These are phyloP conservation scores for Pyrrhoderma noxium DNA, from an alignment of 1,284 basidiomycete genomes.

Conservation along the genomic window DNA sequence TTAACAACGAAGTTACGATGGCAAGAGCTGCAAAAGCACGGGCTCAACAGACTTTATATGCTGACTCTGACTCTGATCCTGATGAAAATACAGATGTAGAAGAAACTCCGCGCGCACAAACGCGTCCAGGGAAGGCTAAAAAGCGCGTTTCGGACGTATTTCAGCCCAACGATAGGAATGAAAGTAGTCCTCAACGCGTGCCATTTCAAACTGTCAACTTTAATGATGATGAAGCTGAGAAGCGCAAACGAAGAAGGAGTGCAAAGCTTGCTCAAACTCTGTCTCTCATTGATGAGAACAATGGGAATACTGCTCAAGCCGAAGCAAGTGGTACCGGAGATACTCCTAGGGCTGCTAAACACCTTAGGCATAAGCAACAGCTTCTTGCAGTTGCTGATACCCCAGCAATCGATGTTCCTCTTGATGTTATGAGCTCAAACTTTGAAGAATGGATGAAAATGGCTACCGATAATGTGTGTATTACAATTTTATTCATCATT, in stretches of 20 bases:
- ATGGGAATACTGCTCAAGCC: slow-evolving; percentile 28
- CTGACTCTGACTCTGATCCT: slow-evolving; percentile 19
- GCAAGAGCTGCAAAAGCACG: slow-evolving; percentile 13
- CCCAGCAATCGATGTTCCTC: slow-evolving; percentile 49
- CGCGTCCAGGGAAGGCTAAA: slow-evolving; percentile 19
- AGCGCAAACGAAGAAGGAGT: slow-evolving; percentile 67
- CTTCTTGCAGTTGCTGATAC: slow-evolving; percentile 56
- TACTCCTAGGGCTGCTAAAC: slow-evolving; percentile 31
- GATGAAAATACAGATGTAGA: slow-evolving; percentile 17
- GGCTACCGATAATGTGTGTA: slow-evolving; percentile 92
- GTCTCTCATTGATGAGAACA: slow-evolving; percentile 34
- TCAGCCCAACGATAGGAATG: slow-evolving; percentile 2
- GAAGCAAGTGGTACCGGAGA: slow-evolving; percentile 39
- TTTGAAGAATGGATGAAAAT: slow-evolving; percentile 99
- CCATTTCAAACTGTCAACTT: slow-evolving; percentile 36
- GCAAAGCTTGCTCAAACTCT: slow-evolving; percentile 39
- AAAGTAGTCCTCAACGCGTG: slow-evolving; percentile 16
- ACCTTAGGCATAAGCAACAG: slow-evolving; percentile 51
- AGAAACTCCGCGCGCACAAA: slow-evolving; percentile 13
- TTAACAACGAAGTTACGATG: slow-evolving; percentile 4
- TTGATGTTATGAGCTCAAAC: slow-evolving; percentile 82
- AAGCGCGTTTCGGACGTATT: slow-evolving; percentile 22
- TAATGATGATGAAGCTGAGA: slow-evolving; percentile 77
- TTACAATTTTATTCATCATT: not conserved
- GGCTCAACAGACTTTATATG: slow-evolving; percentile 16